Evolutionary conservation across 345 rosid genomes (phyloP).

Genomic region (Geranium brycei): DNA sequence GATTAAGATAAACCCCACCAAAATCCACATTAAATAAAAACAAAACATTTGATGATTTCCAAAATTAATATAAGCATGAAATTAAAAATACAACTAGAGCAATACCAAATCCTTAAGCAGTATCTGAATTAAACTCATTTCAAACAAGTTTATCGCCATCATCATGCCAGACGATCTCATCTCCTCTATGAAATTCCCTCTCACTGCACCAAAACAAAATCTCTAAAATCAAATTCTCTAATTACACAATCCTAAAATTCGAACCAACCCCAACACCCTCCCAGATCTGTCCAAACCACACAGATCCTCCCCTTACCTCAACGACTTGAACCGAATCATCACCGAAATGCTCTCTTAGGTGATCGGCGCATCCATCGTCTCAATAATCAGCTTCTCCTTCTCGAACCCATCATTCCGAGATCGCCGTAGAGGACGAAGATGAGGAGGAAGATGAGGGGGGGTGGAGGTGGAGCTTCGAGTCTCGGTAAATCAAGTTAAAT

Average conservation of each 20-base stretch:
- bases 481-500: too few relatives aligned
- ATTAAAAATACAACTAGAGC: neutral
- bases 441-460: too few relatives aligned
- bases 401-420: constrained; percentile 41
- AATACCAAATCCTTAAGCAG: constrained; percentile 87
- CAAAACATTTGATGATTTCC: neutral
- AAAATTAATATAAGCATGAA: neutral
- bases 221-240: too few relatives aligned
- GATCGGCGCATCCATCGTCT: constrained; percentile 43
- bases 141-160: constrained; percentile 89
- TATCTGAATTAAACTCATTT: constrained; percentile 72
- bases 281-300: constrained; percentile 36
- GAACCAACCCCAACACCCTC: constrained; percentile 6
- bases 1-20: neutral
- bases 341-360: constrained; percentile 88
- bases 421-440: constrained; percentile 27
- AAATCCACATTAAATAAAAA: neutral
- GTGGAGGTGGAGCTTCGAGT: too few relatives aligned
- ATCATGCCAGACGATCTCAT: constrained; percentile 90
- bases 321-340: constrained; percentile 86
- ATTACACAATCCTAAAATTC: constrained; percentile 9
- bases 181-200: constrained; percentile 88
- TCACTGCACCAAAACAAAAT: constrained; percentile 34
- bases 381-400: constrained; percentile 56
- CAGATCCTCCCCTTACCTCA: constrained; percentile 80